Percentiles rank a stretch among this genome's conserved stretches.
Conservation (phyloP, 139 green algal genomes). For the Chlamydomonas applanata region DNA sequence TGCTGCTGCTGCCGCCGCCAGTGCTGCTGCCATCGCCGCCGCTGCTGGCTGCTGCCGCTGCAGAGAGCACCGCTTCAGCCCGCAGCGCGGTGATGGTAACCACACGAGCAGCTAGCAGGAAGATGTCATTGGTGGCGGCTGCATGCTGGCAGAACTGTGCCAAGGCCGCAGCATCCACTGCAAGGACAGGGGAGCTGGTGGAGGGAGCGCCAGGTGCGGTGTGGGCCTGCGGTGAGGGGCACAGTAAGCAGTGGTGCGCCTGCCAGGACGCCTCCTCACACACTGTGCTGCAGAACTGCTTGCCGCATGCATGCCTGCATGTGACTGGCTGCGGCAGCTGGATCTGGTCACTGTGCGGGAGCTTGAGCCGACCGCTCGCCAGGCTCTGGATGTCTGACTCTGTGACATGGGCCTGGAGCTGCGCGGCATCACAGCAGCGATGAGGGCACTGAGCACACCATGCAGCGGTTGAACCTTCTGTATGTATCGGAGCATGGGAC, state of each 20-base stretch:
- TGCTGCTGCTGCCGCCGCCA: not conserved
- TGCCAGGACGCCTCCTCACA: conserved; percentile 57
- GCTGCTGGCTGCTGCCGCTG: not conserved
- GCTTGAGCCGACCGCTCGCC: not conserved
- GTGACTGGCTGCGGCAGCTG: not conserved
- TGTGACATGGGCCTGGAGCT: conserved; percentile 6
- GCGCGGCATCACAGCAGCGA: not conserved
- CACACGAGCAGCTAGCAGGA: conserved; percentile 60
- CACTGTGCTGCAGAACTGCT: conserved; percentile 47
- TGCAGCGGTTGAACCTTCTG: not conserved
- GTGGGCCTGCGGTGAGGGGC: conserved; percentile 7
- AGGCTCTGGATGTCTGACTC: not conserved
- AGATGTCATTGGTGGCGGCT: conserved; percentile 72
- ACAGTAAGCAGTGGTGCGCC: conserved; percentile 58
- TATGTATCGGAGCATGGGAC: not conserved
- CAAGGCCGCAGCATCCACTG: conserved; percentile 20
- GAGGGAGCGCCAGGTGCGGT: not conserved
- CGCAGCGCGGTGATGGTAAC: conserved; percentile 29
- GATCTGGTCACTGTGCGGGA: not conserved
- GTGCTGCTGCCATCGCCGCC: conserved; percentile 15
- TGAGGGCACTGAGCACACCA: not conserved
- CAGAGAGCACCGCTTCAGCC: conserved; percentile 15
- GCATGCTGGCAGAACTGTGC: conserved; percentile 60
- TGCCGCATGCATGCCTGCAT: conserved; percentile 48
- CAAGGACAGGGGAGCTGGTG: not conserved